Evolutionary conservation across 257 asterid genomes (phyloP), one percentile per base, ranked within the genome.

Genomic region (Fraxinus pennsylvanica): DNA sequence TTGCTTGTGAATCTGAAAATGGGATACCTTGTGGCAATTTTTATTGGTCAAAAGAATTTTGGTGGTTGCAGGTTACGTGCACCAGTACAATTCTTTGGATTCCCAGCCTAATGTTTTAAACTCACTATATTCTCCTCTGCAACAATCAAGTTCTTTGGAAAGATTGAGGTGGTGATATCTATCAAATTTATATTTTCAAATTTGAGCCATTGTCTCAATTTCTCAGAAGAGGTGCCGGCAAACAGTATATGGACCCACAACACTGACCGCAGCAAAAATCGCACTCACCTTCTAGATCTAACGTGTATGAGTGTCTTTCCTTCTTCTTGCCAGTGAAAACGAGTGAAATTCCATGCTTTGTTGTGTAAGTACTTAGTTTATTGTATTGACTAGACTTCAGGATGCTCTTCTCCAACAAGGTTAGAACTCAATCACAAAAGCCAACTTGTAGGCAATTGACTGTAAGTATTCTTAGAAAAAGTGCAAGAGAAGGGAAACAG

Each of bases 71-170:
- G 99, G 97, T 79, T 93, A 91, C 82, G 96, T 95, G 68, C 93
- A 90, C 83, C 92, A 91, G 81, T 93, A 91, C 91, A 95, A 95
- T 82, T 88, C 93, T 6, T 83, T 93, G 92, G 94, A 93, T 84
- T 95, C 97, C 66, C 94, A 91, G 80, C 99, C 99, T 52, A 98
- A 95, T 82, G 99, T 93, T 74, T 86, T 95, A 82, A 90, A 86
- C 83, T 95, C 99, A 21, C 88, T 95, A 71, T 95, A 95, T 89
- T 95, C 98, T 76, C 99, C 99, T 74, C 85, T 25, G 27, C 27
- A 25, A 25, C 27, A 25, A 25, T 25, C 27, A 25, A 25, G 27
- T 25, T 25, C 27, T 25, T 25, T 25, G 27, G 27, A 25, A 25
- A 0, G 27, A 25, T 25, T 25, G 27, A 25, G 0, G 27, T 25